Conservation (phyloP, 768 basidiomycete genomes). For the Tylopilus intermedius region DNA sequence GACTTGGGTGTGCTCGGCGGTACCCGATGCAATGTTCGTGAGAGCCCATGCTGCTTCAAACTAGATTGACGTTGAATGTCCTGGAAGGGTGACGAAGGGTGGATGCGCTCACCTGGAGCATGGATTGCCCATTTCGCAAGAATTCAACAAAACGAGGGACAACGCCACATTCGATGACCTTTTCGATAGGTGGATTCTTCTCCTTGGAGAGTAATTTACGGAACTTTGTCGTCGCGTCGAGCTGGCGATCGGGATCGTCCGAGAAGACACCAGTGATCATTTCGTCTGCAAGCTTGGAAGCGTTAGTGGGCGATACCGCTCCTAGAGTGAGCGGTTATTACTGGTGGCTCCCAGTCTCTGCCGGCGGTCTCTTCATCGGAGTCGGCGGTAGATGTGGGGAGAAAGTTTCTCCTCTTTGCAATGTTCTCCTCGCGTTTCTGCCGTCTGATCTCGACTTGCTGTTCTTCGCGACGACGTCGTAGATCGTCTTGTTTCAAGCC, state of each 20-base stretch:
- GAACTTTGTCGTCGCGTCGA: constrained; percentile 97
- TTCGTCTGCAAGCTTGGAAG: constrained; percentile 69
- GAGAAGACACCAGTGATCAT: constrained; percentile 94
- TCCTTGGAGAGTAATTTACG: constrained; percentile 98
- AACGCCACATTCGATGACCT: constrained; percentile 95
- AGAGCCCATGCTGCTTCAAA: constrained; percentile 98
- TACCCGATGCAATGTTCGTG: constrained; percentile 97
- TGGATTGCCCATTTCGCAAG: constrained; percentile 69
- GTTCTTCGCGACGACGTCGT: constrained; percentile 93
- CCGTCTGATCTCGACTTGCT: constrained; percentile 97
- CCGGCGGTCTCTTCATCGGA: constrained; percentile 86
- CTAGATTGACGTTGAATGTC: constrained; percentile 35
- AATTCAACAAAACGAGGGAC: constrained; percentile 98
- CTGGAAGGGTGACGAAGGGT: constrained; percentile 4
- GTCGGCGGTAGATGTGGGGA: constrained; percentile 67
- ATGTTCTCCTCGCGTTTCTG: constrained; percentile 99
- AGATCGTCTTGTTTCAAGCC: constrained; percentile 89
- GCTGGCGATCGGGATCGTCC: constrained; percentile 83
- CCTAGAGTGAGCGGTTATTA: constrained; percentile 28
- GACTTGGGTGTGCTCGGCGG: constrained; percentile 96
- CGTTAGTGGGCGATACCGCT: constrained; percentile 8
- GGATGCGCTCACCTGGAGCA: constrained; percentile 65
- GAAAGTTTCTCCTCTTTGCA: constrained; percentile 92
- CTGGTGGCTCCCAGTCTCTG: constrained; percentile 74
- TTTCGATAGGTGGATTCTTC: constrained; percentile 98